Evolutionary conservation across 2,329 filamentous ascomycete genomes (phyloP), one percentile per base, ranked within the genome.

Genomic region (Fusarium ramigenum): DNA sequence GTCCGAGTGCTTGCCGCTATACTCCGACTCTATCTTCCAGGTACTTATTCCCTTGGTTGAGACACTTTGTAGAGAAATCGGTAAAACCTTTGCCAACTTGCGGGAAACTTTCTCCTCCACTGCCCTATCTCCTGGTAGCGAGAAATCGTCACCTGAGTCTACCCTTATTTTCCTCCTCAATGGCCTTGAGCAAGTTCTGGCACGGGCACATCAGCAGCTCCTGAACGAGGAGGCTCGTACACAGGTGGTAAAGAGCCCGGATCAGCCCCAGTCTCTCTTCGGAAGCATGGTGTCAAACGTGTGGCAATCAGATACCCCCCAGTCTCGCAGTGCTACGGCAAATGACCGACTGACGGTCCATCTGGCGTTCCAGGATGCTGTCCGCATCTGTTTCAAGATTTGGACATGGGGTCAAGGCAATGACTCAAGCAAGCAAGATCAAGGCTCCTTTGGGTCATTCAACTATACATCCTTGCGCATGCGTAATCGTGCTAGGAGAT

Each of bases 331-430:
- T 66, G 90, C 92, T 12, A 95, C 93, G n/a, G 95, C 95, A 14
- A 99, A 98, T 78, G 96, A 96, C 77, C 90, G 96, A 50, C 87
- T 99, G 28, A 98, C 96, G 0, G 96, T 99, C 25, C 87, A 98
- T 47, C 87, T 99, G n/a, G 97, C 95, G 16, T 97, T 99, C 80
- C 96, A 98, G 81, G 97, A 99, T 80, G 94, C 95, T 2, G 94
- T 98, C 66, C 91, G 94, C 30, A 93, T 97, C 56, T 97, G 95
- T 81, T 97, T 97, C 80, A 90, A 87, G 18, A 97, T 99, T 59
- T 99, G 97, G 96, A 93, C 93, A 1, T 99, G 96, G 96, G 94
- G 93, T 10, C 90, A 92, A 78, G 88, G 88, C 5, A 85, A 85
- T 34, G 91, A 92, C 76, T 84, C 87, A 23, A 82, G 80, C 12